Evolutionary conservation across 805 yeast genomes (phyloP), one percentile per base, ranked within the genome.

Genomic region (Teunomyces barrocoloradensis): DNA sequence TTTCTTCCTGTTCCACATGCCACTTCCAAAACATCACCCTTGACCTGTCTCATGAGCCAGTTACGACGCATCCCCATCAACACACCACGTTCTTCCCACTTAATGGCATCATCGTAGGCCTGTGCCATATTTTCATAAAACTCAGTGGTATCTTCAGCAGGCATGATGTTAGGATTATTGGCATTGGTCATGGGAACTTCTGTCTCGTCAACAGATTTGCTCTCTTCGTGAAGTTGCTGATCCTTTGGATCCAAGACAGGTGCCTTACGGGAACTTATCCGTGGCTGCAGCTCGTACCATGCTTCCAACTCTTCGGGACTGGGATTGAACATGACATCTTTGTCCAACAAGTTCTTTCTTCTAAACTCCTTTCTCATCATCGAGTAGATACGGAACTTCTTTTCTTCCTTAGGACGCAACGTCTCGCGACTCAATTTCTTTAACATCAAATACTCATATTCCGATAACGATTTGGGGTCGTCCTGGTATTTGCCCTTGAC

Each of bases 1-100:
- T 94, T 94, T 65, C 98, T 78, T 5, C 99, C 98, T 0, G 99
- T 94, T 49, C 99, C 99, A 61, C 96, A 88, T 0, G 97, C 85
- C 9, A 92, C 94, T 65, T 94, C 99, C 47, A 94, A 70, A 1
- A 90, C 97, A 61, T 94, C 97, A 18, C 99, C 99, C 48, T 74
- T 70, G 43, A 85, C 78, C 51, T 86, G 87, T 32, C 73, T 78
- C 90, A 87, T 87, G 40, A 87, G 64, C 87, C 94, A 85, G 56
- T 82, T 82, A 58, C 97, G 77, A 66, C 87, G 76, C 58, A 73
- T 75, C 47, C 84, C 81, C 76, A 82, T 72, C 32, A 79, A 67
- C 47, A 82, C 74, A 12, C 82, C 76, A 42, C 81, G 59, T 58
- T 86, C 94, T 62, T 87, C 94, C 69, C 82, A 73, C 56, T 85